These are phyloP conservation scores for Ogataea zsoltii DNA, from an alignment of 805 yeast species.

Conservation along the genomic window DNA sequence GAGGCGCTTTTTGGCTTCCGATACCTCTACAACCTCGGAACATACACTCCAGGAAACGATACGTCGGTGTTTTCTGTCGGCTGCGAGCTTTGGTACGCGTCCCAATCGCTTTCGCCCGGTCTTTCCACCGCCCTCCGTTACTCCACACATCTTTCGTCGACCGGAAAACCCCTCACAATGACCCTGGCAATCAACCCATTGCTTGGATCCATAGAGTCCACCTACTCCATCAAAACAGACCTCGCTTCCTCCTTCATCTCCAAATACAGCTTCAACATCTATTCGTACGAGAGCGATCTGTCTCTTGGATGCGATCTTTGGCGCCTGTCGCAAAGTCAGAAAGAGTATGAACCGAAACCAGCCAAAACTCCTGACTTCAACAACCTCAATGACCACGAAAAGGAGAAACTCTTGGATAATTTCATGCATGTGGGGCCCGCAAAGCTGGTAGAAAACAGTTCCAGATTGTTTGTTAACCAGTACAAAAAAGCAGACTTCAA, in stretches of 20 bases:
- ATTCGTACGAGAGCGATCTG: slow-evolving; percentile 85
- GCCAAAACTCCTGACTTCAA: slow-evolving; percentile 15
- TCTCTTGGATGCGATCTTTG: slow-evolving; percentile 86
- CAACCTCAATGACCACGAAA: slow-evolving; percentile 22
- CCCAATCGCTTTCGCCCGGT: slow-evolving; percentile 83
- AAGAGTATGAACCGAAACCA: not conserved
- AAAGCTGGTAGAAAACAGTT: slow-evolving; percentile 19
- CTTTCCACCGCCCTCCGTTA: slow-evolving; percentile 82
- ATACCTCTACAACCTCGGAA: slow-evolving; percentile 66
- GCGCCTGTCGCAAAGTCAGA: slow-evolving; percentile 40
- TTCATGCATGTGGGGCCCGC: slow-evolving; percentile 28
- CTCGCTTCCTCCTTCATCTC: slow-evolving; percentile 76
- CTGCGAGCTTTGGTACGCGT: slow-evolving; percentile 86
- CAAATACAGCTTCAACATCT: slow-evolving; percentile 84
- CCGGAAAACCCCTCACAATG: slow-evolving; percentile 88
- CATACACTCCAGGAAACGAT: slow-evolving; percentile 12
- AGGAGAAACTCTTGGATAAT: slow-evolving; percentile 19
- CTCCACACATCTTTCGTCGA: slow-evolving; percentile 72
- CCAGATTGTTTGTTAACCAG: slow-evolving; percentile 29
- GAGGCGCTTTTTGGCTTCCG: slow-evolving; percentile 84
- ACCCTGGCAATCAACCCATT: slow-evolving; percentile 87
- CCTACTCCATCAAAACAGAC: slow-evolving; percentile 83
- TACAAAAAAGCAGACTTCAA: slow-evolving; percentile 57
- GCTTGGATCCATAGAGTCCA: slow-evolving; percentile 83
- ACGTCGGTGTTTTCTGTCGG: slow-evolving; percentile 66